Conservation (phyloP, 768 basidiomycete genomes). For the Fomitopsis pulvina region DNA sequence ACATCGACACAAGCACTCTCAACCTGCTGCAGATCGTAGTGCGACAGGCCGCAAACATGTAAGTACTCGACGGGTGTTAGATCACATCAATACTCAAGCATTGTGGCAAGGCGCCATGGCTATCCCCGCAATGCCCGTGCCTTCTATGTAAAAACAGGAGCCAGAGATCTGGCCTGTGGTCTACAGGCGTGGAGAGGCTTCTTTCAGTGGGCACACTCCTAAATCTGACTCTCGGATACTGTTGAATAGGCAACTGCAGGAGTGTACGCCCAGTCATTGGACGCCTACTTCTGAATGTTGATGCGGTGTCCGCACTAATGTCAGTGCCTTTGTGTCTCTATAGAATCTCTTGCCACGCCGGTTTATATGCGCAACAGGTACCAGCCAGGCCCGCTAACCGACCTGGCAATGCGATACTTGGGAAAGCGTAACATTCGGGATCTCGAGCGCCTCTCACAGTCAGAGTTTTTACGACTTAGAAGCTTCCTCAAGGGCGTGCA, state of each 20-base stretch:
- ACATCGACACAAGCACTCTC: slow-evolving; percentile 1
- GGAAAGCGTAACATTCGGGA: slow-evolving; percentile 3
- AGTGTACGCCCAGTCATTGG: slow-evolving; percentile 15
- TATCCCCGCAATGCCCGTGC: slow-evolving; percentile 10
- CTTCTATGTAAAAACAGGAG: slow-evolving; percentile 4
- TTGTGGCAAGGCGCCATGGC: slow-evolving; percentile 6
- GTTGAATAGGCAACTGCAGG: slow-evolving; percentile 2
- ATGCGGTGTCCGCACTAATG: slow-evolving; percentile 12
- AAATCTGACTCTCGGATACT: neutral
- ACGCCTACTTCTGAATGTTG: slow-evolving; percentile 13
- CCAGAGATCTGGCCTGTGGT: slow-evolving; percentile 2
- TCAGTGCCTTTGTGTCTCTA: neutral
- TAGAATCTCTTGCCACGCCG: neutral
- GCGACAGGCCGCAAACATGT: slow-evolving; percentile 14
- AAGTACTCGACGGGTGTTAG: neutral
- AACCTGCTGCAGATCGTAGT: slow-evolving; percentile 17
- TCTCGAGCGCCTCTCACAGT: neutral
- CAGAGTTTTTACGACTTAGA: slow-evolving; percentile 12
- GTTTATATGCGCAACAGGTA: slow-evolving; percentile 4
- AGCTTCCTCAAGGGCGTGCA: slow-evolving; percentile 22
- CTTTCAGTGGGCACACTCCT: slow-evolving; percentile 11
- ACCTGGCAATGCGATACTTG: slow-evolving; percentile 3
- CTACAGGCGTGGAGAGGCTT: slow-evolving; percentile 9
- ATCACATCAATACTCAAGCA: neutral
- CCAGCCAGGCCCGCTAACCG: slow-evolving; percentile 2